Conservation (phyloP, 371 early-diverging fungal species). For the Apophysomyces ossiformis region DNA sequence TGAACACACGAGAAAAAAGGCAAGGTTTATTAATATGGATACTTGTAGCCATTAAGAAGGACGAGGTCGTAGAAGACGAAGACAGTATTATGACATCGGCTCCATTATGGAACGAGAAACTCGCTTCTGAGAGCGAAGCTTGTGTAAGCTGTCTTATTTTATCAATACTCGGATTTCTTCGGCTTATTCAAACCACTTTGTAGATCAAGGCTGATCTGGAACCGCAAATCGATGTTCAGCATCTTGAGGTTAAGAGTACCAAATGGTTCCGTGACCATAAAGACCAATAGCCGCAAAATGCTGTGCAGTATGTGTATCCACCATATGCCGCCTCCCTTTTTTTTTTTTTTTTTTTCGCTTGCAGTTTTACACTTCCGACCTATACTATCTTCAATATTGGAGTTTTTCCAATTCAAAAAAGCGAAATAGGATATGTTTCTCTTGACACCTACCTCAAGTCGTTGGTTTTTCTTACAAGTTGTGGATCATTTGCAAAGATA, state of each 20-base stretch:
- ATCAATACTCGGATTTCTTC: not conserved
- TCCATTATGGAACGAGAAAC: slow-evolving; percentile 25
- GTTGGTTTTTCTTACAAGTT: too few relatives aligned
- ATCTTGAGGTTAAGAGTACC: slow-evolving; percentile 13
- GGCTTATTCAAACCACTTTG: too few relatives aligned
- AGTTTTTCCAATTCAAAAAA: too few relatives aligned
- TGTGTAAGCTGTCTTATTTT: slow-evolving; percentile 9
- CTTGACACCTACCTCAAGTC: too few relatives aligned
- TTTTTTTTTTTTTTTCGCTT: too few relatives aligned
- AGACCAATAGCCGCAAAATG: not conserved
- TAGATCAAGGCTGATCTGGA: slow-evolving; percentile 26
- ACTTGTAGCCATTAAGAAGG: not conserved
- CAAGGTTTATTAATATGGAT: not conserved
- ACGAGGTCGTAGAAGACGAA: not conserved
- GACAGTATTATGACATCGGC: slow-evolving; percentile 25
- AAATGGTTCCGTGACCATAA: slow-evolving; percentile 21
- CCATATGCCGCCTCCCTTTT: too few relatives aligned
- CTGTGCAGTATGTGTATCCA: too few relatives aligned
- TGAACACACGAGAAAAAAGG: not conserved
- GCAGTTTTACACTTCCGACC: too few relatives aligned
- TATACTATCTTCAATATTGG: too few relatives aligned
- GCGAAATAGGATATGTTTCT: too few relatives aligned
- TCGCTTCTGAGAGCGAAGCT: slow-evolving; percentile 25
- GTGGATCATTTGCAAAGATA: too few relatives aligned
- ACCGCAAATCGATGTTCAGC: slow-evolving; percentile 18